Evolutionary conservation across 139 green algal genomes (phyloP).

Genomic region (Diplosphaera chodatii): DNA sequence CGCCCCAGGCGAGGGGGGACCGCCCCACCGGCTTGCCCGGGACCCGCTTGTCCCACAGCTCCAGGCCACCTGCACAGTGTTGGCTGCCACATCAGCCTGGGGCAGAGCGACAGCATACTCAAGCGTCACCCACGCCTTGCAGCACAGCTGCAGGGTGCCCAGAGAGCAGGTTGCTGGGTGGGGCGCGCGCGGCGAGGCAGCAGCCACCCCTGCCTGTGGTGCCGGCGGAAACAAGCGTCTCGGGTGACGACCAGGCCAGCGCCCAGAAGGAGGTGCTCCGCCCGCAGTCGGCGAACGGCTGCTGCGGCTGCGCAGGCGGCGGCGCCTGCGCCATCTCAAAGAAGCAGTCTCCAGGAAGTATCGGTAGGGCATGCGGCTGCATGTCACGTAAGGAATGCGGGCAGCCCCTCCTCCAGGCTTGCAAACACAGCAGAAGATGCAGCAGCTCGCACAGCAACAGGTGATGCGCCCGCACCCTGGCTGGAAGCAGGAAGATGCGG

Average conservation of each 20-base stretch:
- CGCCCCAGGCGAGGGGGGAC: constrained; percentile 29
- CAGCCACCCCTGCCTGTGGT: constrained; percentile 1
- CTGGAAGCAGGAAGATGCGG: background rate
- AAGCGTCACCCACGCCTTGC: no score
- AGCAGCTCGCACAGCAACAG: no score
- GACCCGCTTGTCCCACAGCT: constrained; percentile 43
- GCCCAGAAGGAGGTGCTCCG: background rate
- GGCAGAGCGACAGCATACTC: no score
- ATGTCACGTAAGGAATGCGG: no score
- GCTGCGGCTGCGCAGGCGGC: background rate
- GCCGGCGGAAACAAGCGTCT: constrained; percentile 11
- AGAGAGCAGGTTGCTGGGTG: no score
- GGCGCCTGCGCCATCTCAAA: background rate
- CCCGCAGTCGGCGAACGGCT: background rate
- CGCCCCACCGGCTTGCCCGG: constrained; percentile 13
- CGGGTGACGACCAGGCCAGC: constrained; percentile 2
- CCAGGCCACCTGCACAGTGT: constrained; percentile 36
- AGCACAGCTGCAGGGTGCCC: no score
- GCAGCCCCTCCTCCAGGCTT: no score
- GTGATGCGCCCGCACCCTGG: background rate
- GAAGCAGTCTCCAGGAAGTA: no score
- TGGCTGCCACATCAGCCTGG: no score
- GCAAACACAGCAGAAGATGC: no score
- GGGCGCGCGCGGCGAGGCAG: no score
- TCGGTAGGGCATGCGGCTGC: no score